A percentile compares a stretch with the other conserved stretches of the same genome.
These are phyloP conservation scores for Pisolithus sp. DNA, from an alignment of 768 basidiomycete species.

Conservation along the genomic window DNA sequence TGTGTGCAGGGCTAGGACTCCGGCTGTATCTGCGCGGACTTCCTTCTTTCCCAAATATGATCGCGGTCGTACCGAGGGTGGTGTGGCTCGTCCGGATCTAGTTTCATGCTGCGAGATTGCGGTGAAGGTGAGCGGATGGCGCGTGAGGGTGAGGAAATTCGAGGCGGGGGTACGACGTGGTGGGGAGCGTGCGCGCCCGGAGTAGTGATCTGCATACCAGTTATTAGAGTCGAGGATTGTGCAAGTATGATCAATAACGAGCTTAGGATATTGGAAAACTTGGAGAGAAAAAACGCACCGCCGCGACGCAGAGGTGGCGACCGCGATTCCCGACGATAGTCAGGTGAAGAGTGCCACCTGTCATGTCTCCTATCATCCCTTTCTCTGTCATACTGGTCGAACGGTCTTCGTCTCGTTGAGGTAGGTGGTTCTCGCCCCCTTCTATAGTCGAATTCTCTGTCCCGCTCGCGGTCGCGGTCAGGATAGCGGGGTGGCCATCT, in stretches of 20 bases:
- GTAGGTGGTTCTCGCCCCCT: neutral
- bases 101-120: neutral
- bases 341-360: conserved; percentile 12
- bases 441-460: neutral
- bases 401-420: neutral
- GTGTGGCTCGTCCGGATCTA: neutral
- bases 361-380: conserved; percentile 21
- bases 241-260: too few relatives aligned
- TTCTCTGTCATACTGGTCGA: conserved; percentile 3
- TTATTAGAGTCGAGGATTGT: too few relatives aligned
- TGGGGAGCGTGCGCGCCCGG: neutral
- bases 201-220: neutral
- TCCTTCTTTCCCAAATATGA: neutral
- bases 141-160: neutral
- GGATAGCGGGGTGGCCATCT: neutral
- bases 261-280: neutral
- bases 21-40: neutral
- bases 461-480: conserved; percentile 18
- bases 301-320: conserved; percentile 17
- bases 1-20: neutral
- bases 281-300: conserved; percentile 11
- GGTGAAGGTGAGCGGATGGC: conserved; percentile 1
- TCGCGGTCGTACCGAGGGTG: neutral
- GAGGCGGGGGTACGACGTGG: neutral
- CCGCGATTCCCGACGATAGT: conserved; percentile 12